phyloP scores from a whole-genome alignment of 1,284 basidiomycete genomes.

The Tetrapyrgos nigripes region DNA sequence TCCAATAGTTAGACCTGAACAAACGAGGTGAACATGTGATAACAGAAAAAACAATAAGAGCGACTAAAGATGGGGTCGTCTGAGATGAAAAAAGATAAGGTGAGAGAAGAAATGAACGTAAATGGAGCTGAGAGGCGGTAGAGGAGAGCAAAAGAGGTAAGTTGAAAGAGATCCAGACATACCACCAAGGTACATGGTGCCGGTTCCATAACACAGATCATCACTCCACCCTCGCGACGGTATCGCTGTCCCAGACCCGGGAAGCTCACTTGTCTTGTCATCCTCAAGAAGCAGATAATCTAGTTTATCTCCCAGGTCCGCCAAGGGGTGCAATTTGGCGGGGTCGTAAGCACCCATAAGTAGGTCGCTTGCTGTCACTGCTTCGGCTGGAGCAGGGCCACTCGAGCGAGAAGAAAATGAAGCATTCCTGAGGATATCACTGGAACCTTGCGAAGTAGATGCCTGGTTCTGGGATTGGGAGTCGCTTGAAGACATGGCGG shows the following conservation, averaged over 20 bases:
- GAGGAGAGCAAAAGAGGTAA: slow-evolving; percentile 56
- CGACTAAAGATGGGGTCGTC: slow-evolving; percentile 55
- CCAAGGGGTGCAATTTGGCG: slow-evolving; percentile 89
- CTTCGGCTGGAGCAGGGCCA: slow-evolving; percentile 46
- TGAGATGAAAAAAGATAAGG: slow-evolving; percentile 67
- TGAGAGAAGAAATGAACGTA: slow-evolving; percentile 55
- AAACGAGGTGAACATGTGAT: slow-evolving; percentile 74
- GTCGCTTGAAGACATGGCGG: slow-evolving; percentile 32
- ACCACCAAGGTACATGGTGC: slow-evolving; percentile 98
- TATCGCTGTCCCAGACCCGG: slow-evolving; percentile 86
- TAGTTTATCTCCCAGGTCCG: slow-evolving; percentile 86
- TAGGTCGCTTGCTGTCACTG: slow-evolving; percentile 83
- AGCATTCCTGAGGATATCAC: slow-evolving; percentile 59
- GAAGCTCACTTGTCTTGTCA: slow-evolving; percentile 88
- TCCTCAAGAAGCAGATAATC: slow-evolving; percentile 95
- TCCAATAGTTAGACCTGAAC: slow-evolving; percentile 89
- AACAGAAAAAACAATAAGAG: slow-evolving; percentile 77
- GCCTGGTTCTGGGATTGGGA: slow-evolving; percentile 24
- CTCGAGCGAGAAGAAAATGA: slow-evolving; percentile 56
- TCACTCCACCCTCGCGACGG: slow-evolving; percentile 98
- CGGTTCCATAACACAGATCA: slow-evolving; percentile 99
- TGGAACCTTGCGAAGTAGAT: slow-evolving; percentile 41
- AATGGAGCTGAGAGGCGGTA: slow-evolving; percentile 54
- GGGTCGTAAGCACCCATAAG: slow-evolving; percentile 89
- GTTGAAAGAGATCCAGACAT: slow-evolving; percentile 68